These are phyloP conservation scores for Lathyrus tuberosus DNA, from an alignment of 306 rosid species.

Conservation along the genomic window DNA sequence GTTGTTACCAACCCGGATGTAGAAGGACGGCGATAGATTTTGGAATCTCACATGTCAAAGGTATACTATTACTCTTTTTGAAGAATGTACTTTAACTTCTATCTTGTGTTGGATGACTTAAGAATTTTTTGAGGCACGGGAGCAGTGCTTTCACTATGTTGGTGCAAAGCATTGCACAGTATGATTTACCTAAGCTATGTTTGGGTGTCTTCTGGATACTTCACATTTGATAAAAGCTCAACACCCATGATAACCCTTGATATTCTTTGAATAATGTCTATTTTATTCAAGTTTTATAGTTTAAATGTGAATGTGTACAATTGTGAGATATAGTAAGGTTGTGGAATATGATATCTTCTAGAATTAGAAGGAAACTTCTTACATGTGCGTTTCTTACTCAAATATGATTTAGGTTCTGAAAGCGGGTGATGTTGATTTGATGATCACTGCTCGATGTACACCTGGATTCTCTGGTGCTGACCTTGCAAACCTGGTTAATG, in stretches of 20 bases:
- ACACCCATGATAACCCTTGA: not conserved
- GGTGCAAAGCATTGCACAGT: not conserved
- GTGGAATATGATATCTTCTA: not conserved
- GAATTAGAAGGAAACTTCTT: slow-evolving; percentile 16
- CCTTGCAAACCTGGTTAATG: slow-evolving; percentile 82
- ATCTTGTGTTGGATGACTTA: slow-evolving; percentile 13
- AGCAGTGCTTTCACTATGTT: not conserved
- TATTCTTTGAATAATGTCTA: not conserved
- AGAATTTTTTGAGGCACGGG: not conserved
- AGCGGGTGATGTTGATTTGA: slow-evolving; percentile 79
- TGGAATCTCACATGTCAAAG: slow-evolving; percentile 91
- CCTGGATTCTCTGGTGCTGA: slow-evolving; percentile 88
- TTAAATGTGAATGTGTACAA: not conserved
- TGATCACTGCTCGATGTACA: slow-evolving; percentile 79
- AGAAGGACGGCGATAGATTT: slow-evolving; percentile 91
- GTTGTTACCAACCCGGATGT: slow-evolving; percentile 94
- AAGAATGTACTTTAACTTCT: slow-evolving; percentile 24
- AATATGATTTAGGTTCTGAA: slow-evolving; percentile 63
- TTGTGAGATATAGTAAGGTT: slow-evolving; percentile 5
- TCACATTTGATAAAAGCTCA: not conserved
- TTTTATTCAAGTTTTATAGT: slow-evolving; percentile 5
- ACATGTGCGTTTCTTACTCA: not conserved
- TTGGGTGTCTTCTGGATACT: slow-evolving; percentile 14
- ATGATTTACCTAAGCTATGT: slow-evolving; percentile 4
- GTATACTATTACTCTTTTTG: slow-evolving; percentile 43